Evolutionary conservation across 2,329 filamentous ascomycete genomes (phyloP).

Genomic region (Dendryphion nanum): DNA sequence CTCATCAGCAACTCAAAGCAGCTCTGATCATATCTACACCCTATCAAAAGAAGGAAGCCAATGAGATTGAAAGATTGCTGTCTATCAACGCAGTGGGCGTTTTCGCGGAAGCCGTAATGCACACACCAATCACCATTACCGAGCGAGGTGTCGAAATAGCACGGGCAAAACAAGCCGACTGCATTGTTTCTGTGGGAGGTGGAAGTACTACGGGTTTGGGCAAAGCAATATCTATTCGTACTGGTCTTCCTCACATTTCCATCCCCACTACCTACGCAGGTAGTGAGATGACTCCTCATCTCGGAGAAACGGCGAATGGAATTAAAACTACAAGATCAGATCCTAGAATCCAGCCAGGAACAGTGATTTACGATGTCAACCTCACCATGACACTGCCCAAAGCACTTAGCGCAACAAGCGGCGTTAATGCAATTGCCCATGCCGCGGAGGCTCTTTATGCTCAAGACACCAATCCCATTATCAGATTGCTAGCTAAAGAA

Average conservation of each 20-base stretch:
- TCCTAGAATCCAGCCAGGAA: constrained; percentile 58
- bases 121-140: constrained; percentile 59
- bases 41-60: constrained; percentile 49
- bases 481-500: constrained; percentile 57
- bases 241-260: constrained; percentile 32
- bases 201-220: constrained; percentile 61
- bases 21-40: constrained; percentile 60
- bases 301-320: constrained; percentile 61
- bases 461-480: constrained; percentile 60
- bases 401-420: constrained; percentile 56
- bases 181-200: constrained; percentile 60
- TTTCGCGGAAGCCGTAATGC: constrained; percentile 61
- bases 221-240: constrained; percentile 35
- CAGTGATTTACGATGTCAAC: constrained; percentile 65
- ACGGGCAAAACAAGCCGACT: constrained; percentile 49
- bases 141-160: constrained; percentile 55
- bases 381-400: constrained; percentile 59
- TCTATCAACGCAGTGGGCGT: constrained; percentile 40
- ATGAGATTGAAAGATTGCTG: constrained; percentile 21
- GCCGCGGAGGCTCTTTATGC: constrained; percentile 65
- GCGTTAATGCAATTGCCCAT: constrained; percentile 66
- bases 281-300: constrained; percentile 62
- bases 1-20: constrained; percentile 47
- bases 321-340: constrained; percentile 58
- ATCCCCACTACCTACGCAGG: constrained; percentile 38